Evolutionary conservation across 2,329 filamentous ascomycete genomes (phyloP).

Genomic region (Pezicula radicicola): DNA sequence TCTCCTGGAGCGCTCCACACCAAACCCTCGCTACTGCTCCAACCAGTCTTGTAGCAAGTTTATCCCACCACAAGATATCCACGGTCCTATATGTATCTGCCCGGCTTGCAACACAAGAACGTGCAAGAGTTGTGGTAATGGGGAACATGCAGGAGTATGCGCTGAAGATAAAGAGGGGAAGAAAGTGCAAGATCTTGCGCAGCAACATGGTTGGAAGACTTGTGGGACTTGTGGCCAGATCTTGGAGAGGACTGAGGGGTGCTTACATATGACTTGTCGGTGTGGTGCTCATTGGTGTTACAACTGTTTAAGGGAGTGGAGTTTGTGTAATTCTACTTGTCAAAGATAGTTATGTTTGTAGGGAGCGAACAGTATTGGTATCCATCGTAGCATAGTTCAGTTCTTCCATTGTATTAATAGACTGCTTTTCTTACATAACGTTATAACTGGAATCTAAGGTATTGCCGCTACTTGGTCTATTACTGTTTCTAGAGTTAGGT

Average conservation of each 20-base stretch:
- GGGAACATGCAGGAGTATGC: constrained; percentile 23
- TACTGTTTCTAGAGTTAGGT: no score
- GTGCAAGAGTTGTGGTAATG: constrained; percentile 19
- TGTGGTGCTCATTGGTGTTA: constrained; percentile 26
- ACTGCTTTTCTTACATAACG: no score
- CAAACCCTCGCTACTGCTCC: constrained; percentile 24
- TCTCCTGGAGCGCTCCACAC: constrained; percentile 6
- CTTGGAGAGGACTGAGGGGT: constrained; percentile 23
- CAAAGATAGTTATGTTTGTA: no score
- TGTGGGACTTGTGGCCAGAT: constrained; percentile 23
- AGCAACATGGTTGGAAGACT: constrained; percentile 22
- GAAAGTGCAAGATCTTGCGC: constrained; percentile 16
- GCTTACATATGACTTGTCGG: constrained; percentile 28
- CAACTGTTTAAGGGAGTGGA: constrained; percentile 20
- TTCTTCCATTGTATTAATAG: no score
- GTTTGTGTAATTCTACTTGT: constrained; percentile 14
- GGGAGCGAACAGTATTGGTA: no score
- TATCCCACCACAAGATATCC: constrained; percentile 20
- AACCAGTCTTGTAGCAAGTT: constrained; percentile 18
- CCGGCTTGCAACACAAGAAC: constrained; percentile 14
- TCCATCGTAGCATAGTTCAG: no score
- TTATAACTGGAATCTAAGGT: no score
- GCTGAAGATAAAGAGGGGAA: constrained; percentile 20
- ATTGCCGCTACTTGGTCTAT: no score
- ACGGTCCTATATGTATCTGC: constrained; percentile 18